These are phyloP conservation scores for Tetrapisispora arboricola DNA, from an alignment of 805 yeast species.

Conservation along the genomic window DNA sequence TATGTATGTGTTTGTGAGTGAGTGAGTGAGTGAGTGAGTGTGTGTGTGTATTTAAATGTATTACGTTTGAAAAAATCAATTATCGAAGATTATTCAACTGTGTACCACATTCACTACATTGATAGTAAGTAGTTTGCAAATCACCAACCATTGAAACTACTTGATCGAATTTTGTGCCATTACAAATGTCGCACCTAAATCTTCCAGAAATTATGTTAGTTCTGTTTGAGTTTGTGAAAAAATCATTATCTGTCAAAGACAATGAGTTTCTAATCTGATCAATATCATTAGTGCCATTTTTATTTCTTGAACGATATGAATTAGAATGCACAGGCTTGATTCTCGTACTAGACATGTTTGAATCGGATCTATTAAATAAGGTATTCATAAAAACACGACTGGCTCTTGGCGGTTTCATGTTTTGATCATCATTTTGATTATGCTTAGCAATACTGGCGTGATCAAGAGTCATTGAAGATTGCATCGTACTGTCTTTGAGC, in stretches of 20 bases:
- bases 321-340: not conserved
- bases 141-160: constrained; percentile 2
- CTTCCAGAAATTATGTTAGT: not conserved
- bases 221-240: not conserved
- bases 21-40: too few relatives aligned
- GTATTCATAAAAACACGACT: constrained; percentile 10
- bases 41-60: too few relatives aligned
- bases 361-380: constrained; percentile 9
- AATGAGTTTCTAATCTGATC: not conserved
- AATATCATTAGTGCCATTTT: not conserved
- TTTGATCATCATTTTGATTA: not conserved
- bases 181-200: constrained; percentile 19
- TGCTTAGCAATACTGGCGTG: not conserved
- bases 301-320: not conserved
- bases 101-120: constrained; percentile 24
- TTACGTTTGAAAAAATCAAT: too few relatives aligned
- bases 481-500: not conserved
- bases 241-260: not conserved
- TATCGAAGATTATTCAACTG: constrained; percentile 12
- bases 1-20: too few relatives aligned
- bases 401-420: constrained; percentile 2
- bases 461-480: not conserved
- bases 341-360: not conserved
- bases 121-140: constrained; percentile 9
- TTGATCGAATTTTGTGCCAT: constrained; percentile 16